A percentile compares a stretch with the other conserved stretches of the same genome.
Conservation (phyloP, 805 yeast genomes). For the Candida nemodendra region DNA sequence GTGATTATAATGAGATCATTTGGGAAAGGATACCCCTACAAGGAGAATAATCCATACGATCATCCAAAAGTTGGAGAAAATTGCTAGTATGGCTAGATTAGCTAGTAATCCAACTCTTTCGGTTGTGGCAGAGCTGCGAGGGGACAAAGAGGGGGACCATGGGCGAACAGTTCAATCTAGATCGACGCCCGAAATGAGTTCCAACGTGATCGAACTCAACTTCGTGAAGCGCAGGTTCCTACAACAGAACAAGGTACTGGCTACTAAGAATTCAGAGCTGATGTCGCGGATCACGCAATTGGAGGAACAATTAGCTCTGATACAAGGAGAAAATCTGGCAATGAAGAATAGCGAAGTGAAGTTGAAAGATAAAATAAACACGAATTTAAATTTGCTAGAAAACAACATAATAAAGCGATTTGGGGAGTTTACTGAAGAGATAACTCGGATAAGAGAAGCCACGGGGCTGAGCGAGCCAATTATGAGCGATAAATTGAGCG, state of each 20-base stretch:
- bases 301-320: constrained; percentile 42
- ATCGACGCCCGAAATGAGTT: constrained; percentile 9
- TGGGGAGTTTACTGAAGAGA: constrained; percentile 9
- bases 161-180: neutral
- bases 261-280: constrained; percentile 55
- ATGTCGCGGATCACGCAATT: constrained; percentile 50
- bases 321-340: constrained; percentile 28
- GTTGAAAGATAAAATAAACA: constrained; percentile 11
- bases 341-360: constrained; percentile 23
- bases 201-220: constrained; percentile 13
- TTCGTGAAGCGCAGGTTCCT: constrained; percentile 29
- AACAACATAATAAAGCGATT: constrained; percentile 10
- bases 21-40: too few species aligned
- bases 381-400: constrained; percentile 9
- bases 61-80: too few species aligned
- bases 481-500: constrained; percentile 3
- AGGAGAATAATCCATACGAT: too few species aligned
- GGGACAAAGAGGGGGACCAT: constrained; percentile 1
- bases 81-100: constrained; percentile 22
- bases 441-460: constrained; percentile 14
- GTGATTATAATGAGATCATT: too few species aligned
- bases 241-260: constrained; percentile 57
- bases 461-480: constrained; percentile 3
- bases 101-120: constrained; percentile 18
- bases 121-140: neutral